Percentiles rank a stretch among this genome's conserved stretches.
Conservation (phyloP, 1,284 basidiomycete genomes). For the Malassezia restricta region DNA sequence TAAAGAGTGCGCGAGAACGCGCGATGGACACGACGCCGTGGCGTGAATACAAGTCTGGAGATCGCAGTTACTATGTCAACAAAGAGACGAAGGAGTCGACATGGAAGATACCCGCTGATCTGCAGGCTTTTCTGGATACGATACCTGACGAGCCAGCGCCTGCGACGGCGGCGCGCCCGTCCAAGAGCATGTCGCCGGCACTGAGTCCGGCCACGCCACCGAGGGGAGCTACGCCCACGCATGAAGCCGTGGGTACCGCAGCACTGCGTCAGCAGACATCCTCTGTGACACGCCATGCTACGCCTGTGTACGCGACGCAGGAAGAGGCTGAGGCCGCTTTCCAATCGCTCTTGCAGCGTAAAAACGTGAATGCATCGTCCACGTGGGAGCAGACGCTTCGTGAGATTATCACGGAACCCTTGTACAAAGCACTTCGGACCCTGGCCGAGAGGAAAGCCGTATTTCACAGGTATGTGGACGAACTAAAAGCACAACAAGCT, state of each 20-base stretch:
- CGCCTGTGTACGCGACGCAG: constrained; percentile 46
- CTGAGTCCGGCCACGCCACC: not conserved
- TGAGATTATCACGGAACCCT: constrained; percentile 88
- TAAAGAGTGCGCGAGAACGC: constrained; percentile 38
- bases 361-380: constrained; percentile 78
- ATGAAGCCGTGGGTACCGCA: constrained; percentile 3
- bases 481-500: constrained; percentile 26
- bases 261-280: constrained; percentile 1
- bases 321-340: constrained; percentile 92
- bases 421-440: constrained; percentile 86
- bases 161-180: not conserved
- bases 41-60: constrained; percentile 43
- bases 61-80: constrained; percentile 42
- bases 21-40: constrained; percentile 39
- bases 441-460: constrained; percentile 85
- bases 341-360: constrained; percentile 70
- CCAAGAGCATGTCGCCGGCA: not conserved
- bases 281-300: not conserved
- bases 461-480: constrained; percentile 50
- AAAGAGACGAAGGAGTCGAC: constrained; percentile 40
- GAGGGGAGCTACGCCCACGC: not conserved
- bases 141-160: constrained; percentile 18
- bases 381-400: constrained; percentile 98
- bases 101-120: constrained; percentile 37
- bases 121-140: constrained; percentile 33